phyloP scores from a whole-genome alignment of 1,284 basidiomycete species.

The Blastosporella zonata region DNA sequence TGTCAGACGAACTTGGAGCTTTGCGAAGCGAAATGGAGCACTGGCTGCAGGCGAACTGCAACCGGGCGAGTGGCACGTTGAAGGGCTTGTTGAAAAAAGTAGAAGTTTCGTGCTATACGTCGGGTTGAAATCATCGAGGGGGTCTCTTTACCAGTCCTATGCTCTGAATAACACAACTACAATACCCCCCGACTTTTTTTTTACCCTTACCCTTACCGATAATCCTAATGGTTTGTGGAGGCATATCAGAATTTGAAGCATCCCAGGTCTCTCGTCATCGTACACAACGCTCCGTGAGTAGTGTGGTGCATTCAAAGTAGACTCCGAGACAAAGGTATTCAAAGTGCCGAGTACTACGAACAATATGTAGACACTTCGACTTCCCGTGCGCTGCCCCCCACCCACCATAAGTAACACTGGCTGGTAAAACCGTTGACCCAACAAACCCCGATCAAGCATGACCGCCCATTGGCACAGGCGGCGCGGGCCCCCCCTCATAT shows the following conservation, averaged over 20 bases:
- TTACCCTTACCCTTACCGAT: neutral
- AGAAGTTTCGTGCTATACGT: slow-evolving; percentile 45
- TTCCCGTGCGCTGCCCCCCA: neutral
- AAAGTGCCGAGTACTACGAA: slow-evolving; percentile 12
- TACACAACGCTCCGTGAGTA: slow-evolving; percentile 8
- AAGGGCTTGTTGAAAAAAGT: slow-evolving; percentile 84
- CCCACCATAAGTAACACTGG: neutral
- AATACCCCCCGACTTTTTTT: neutral
- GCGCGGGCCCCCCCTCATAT: slow-evolving; percentile 68
- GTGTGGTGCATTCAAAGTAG: slow-evolving; percentile 17
- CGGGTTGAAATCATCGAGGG: neutral
- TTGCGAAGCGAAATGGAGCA: slow-evolving; percentile 81
- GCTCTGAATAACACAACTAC: neutral
- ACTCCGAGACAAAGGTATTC: slow-evolving; percentile 25
- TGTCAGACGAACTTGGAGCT: slow-evolving; percentile 63
- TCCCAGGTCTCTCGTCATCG: neutral
- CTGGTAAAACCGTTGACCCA: neutral
- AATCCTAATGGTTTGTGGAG: neutral
- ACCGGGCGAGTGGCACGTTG: slow-evolving; percentile 84
- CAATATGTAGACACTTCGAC: neutral
- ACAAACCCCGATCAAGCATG: slow-evolving; percentile 46
- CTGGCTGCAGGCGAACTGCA: slow-evolving; percentile 82
- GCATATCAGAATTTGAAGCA: no score
- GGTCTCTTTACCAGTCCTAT: neutral
- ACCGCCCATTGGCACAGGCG: slow-evolving; percentile 72